Conservation (phyloP, 352 stramenopile genomes). For the Pythium volutum region DNA sequence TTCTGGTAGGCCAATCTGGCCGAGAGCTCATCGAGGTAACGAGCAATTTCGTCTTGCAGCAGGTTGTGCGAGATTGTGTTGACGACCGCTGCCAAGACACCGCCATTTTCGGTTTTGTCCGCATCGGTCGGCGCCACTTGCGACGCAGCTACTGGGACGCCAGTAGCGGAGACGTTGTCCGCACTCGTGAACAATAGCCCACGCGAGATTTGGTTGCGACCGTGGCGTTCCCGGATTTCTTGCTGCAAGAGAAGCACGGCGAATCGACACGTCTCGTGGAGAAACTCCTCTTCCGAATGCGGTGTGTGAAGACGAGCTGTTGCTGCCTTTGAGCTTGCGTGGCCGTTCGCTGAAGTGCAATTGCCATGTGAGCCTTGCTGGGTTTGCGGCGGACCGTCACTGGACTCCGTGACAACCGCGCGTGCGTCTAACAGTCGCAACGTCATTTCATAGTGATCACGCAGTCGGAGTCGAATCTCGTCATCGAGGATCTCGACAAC, state of each 20-base stretch:
- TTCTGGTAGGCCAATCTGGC: conserved; percentile 62
- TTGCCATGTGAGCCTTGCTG: neutral
- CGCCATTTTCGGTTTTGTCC: conserved; percentile 42
- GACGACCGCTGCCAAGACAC: conserved; percentile 56
- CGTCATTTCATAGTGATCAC: conserved; percentile 67
- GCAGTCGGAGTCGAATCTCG: conserved; percentile 73
- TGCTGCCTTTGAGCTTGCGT: neutral
- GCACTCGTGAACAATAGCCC: conserved; percentile 49
- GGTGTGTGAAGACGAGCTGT: neutral
- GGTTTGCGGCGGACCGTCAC: neutral
- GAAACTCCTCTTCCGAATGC: conserved; percentile 32
- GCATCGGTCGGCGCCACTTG: conserved; percentile 12
- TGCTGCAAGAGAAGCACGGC: conserved; percentile 72
- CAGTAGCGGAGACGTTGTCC: conserved; percentile 28
- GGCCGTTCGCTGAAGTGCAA: conserved; percentile 1
- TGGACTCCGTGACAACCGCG: conserved; percentile 24
- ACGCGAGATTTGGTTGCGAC: conserved; percentile 63
- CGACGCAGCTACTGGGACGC: conserved; percentile 12
- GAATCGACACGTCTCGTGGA: conserved; percentile 67
- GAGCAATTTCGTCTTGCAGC: conserved; percentile 70
- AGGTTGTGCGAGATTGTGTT: conserved; percentile 71
- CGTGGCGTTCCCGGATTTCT: conserved; percentile 75
- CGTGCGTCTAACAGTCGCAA: conserved; percentile 72
- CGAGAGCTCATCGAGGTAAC: conserved; percentile 70
- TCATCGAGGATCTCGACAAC: conserved; percentile 82